Evolutionary conservation across 2,329 filamentous ascomycete genomes (phyloP).

Genomic region (Sporothrix phasma): DNA sequence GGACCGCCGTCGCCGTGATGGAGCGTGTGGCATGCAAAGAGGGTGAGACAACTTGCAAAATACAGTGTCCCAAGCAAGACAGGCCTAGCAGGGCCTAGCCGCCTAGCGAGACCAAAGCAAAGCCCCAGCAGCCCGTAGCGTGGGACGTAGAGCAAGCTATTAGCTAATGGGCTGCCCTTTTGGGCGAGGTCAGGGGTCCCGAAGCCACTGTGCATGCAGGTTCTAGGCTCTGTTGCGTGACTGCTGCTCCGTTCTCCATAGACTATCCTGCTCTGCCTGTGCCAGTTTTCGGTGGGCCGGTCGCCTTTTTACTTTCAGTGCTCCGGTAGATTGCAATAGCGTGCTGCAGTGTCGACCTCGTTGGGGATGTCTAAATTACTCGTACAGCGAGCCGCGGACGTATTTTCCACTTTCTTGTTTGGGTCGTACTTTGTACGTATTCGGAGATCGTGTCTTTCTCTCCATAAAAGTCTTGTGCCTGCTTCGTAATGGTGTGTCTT

Average conservation of each 20-base stretch:
- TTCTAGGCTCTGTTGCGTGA: not conserved
- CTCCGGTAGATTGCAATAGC: too few species aligned
- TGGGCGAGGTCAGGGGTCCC: not conserved
- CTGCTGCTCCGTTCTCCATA: too few species aligned
- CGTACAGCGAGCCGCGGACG: not conserved
- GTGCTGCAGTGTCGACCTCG: not conserved
- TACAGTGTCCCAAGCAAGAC: too few species aligned
- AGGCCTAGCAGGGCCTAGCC: too few species aligned
- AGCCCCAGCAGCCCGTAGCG: not conserved
- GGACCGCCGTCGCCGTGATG: conserved; percentile 1
- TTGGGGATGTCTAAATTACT: too few species aligned
- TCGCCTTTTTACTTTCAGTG: not conserved
- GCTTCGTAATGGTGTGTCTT: not conserved
- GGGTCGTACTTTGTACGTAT: not conserved
- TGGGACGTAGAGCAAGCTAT: conserved; percentile 6
- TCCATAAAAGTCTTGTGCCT: not conserved
- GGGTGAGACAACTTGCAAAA: not conserved
- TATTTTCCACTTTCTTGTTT: not conserved
- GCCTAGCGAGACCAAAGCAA: too few species aligned
- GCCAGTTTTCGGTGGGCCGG: not conserved
- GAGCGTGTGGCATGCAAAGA: not conserved
- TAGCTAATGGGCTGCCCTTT: conserved; percentile 15
- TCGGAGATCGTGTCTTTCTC: not conserved
- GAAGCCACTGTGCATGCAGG: not conserved
- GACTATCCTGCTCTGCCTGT: too few species aligned